Evolutionary conservation across 2,329 filamentous ascomycete species (phyloP), one percentile per base, ranked within the genome.

Genomic region (Tolypocladium pustulatum): DNA sequence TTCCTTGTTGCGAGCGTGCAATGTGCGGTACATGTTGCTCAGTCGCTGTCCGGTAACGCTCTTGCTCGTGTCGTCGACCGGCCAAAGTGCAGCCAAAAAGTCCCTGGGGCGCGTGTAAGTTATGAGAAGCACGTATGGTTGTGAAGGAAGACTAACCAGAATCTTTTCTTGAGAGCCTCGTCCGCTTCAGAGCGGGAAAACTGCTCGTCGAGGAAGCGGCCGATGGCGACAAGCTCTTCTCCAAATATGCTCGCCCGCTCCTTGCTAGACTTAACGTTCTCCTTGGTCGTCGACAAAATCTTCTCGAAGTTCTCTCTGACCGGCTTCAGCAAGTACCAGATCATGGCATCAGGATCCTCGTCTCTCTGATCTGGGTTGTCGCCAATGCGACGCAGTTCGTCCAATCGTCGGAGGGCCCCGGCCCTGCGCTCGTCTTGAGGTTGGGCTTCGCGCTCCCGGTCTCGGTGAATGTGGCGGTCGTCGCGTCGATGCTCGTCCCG

Each of bases 241-340:
- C 85, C 85, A 66, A 87, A 81, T 51, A 85, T 79, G 65, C 76
- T 79, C 27, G 86, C 80, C 52, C 86, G 79, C 57, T 82, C 79
- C 63, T 86, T 84, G 65, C 82, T 81, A 34, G 81, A 83, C 58
- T 83, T 83, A 61, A 86, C 81, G 55, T 80, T 80, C 63, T 84
- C 83, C 63, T 81, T 82, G 2, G 82, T 87, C 4, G 84, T 85
- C 56, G 78, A 80, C 57, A 81, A 75, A 57, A 88, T 81, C 34
- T 75, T 77, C 62, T 81, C 78, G 56, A 88, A 80, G 61, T 83
- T 85, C 60, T 81, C 78, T 55, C 78, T 78, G 34, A 88, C 81
- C 17, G 84, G 83, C 60, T 82, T 81, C 60, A 87, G 69, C 41
- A 81, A 66, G 60, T 72, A 76, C 75, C 76, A 78, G 27, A 79